Evolutionary conservation across 768 basidiomycete genomes (phyloP).

Genomic region (Mycena rosella): DNA sequence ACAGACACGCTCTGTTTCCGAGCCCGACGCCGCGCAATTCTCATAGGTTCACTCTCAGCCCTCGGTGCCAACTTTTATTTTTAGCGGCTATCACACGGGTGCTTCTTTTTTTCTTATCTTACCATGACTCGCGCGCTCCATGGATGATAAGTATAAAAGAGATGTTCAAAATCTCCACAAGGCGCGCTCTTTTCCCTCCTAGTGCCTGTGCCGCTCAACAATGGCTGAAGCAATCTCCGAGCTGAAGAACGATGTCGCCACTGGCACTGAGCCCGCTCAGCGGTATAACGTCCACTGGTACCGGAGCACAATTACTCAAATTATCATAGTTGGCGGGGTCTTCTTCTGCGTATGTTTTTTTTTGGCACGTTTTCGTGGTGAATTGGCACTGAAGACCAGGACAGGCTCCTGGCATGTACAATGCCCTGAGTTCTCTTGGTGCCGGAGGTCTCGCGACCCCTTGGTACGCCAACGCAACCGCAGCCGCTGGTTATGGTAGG

Average conservation of each 20-base stretch:
- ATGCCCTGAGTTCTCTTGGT: constrained; percentile 47
- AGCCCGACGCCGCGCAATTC: too few relatives aligned
- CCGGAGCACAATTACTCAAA: constrained; percentile 47
- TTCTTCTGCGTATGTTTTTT: constrained; percentile 43
- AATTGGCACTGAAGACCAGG: not conserved
- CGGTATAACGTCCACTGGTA: constrained; percentile 47
- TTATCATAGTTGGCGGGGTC: constrained; percentile 49
- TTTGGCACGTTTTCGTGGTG: constrained; percentile 23
- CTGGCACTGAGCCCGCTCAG: not conserved
- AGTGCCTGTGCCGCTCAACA: not conserved
- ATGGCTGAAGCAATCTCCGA: constrained; percentile 26
- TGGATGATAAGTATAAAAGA: not conserved
- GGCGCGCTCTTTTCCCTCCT: not conserved
- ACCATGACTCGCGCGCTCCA: too few relatives aligned
- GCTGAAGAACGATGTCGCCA: constrained; percentile 21
- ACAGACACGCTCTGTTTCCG: too few relatives aligned
- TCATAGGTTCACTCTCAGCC: too few relatives aligned
- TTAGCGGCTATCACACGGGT: too few relatives aligned
- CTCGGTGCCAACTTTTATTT: too few relatives aligned
- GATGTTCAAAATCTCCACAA: not conserved
- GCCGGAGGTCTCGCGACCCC: constrained; percentile 50
- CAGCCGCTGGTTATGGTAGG: constrained; percentile 47
- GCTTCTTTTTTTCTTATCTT: too few relatives aligned
- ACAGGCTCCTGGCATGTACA: constrained; percentile 51
- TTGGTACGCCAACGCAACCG: constrained; percentile 49